Percentiles rank a stretch among this genome's conserved stretches.
These are phyloP conservation scores for Ascochyta pisi DNA, from an alignment of 2,329 filamentous ascomycete genomes.

Conservation along the genomic window DNA sequence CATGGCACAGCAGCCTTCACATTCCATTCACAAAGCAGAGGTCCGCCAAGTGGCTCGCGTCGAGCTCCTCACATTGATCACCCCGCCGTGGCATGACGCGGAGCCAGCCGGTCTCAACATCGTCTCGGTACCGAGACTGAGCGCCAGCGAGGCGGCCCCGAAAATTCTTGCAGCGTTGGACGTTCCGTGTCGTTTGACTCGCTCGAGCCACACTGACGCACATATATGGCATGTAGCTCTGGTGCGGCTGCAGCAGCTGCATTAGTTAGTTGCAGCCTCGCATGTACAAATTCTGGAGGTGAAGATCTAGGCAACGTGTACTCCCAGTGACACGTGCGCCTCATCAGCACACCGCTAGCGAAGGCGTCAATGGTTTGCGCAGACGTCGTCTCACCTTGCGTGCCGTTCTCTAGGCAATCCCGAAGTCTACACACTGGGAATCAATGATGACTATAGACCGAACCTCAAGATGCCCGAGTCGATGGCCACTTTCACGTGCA, in stretches of 20 bases:
- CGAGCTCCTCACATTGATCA: slow-evolving; percentile 16
- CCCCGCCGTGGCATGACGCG: slow-evolving; percentile 26
- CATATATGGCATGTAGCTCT: slow-evolving; percentile 2
- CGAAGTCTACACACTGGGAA: background rate
- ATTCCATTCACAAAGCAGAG: slow-evolving; percentile 2
- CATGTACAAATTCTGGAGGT: background rate
- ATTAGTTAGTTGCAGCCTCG: slow-evolving; percentile 11
- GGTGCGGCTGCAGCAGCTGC: slow-evolving; percentile 2
- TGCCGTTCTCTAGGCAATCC: background rate
- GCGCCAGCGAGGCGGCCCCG: slow-evolving; percentile 5
- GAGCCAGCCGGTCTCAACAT: slow-evolving; percentile 24
- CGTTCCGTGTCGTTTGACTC: slow-evolving; percentile 14
- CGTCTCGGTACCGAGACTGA: slow-evolving; percentile 22
- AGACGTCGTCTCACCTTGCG: background rate
- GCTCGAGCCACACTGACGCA: slow-evolving; percentile 15
- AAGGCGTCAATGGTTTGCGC: background rate
- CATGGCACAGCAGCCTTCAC: slow-evolving; percentile 11
- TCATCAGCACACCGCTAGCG: background rate
- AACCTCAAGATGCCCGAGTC: background rate
- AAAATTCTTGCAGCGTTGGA: slow-evolving; percentile 17
- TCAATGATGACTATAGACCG: background rate
- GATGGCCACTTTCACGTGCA: slow-evolving; percentile 29
- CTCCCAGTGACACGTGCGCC: background rate
- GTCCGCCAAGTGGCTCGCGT: slow-evolving; percentile 18
- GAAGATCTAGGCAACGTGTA: background rate